Evolutionary conservation across 768 basidiomycete species (phyloP).

Genomic region (Strobilomyces confusus): DNA sequence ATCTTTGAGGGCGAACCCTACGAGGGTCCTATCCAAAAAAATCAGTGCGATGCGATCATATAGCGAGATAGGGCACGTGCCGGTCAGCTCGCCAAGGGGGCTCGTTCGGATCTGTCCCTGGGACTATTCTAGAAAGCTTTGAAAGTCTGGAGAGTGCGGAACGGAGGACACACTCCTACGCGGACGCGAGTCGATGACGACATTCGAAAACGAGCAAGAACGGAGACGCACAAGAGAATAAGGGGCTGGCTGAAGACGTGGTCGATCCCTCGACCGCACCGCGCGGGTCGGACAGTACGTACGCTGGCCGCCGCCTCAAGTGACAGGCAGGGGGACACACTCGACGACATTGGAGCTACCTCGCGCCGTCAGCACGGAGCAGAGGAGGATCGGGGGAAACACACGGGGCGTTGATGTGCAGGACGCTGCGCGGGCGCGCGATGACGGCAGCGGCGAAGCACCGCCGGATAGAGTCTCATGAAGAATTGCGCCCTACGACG

Average conservation of each 20-base stretch:
- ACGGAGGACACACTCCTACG: conserved; percentile 25
- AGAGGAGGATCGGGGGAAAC: background rate
- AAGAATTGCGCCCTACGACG: background rate
- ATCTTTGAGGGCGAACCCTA: conserved; percentile 57
- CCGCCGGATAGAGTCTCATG: background rate
- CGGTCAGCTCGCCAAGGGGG: background rate
- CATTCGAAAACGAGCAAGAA: background rate
- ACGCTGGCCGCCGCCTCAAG: background rate
- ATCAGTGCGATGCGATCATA: background rate
- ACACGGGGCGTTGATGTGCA: background rate
- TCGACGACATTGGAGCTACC: background rate
- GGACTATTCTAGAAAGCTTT: background rate
- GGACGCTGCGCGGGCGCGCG: background rate
- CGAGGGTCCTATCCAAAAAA: conserved; percentile 32
- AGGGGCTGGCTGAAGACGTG: conserved; percentile 25
- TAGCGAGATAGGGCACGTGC: background rate
- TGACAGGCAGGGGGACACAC: background rate
- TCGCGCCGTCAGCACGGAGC: background rate
- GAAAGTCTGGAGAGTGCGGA: background rate
- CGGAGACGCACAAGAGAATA: conserved; percentile 50
- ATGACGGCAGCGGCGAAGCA: background rate
- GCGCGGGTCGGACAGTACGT: background rate
- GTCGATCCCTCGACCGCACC: background rate
- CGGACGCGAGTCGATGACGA: conserved; percentile 21
- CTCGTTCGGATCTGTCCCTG: background rate